Base-by-base conservation (phyloP, 352 stramenopile genomes). In the Phytophthora pisi region DNA sequence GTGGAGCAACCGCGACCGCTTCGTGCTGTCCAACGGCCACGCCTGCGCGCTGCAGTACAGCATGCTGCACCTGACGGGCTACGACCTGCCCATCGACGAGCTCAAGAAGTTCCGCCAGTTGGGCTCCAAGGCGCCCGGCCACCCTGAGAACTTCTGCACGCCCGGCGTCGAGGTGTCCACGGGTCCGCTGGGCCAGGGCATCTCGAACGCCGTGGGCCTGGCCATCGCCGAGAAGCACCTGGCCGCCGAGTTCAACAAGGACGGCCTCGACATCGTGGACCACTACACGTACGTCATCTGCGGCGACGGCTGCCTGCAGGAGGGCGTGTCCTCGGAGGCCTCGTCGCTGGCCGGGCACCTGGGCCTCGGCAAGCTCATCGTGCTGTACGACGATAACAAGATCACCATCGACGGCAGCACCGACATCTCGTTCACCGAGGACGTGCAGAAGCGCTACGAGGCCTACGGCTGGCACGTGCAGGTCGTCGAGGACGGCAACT, bases 341-440 rank as follows among this genome's bases (percentile, higher is more conserved):
- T 98, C 78, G 61, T 99, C 93, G 57, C 84, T 99, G 30, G 98
- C 97, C 10, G 98, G 98, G 28, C 98, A 99, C 77, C 85, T 99
- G 43, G 97, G 97, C 24, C 85, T 99, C 5, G 97, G 97, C 75
- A 99, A 99, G 80, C 86, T 99, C 56, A 99, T 99, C 77, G 97
- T 99, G 49, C 81, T 99, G 11, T 99, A 99, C 83, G 98, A 99
- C 74, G 97, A 99, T 84, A 99, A 99, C 82, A 88, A 98, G 68
- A 99, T 99, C 82, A 99, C 97, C 26, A 99, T 99, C 82, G 97
- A 99, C 79, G 97, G 97, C 68, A 70, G 87, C 74, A 99, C 97
- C 16, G 81, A 93, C 55, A 70, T 99, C 42, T 97, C 90, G 64
- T 99, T 99, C 83, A 99, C 98, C 3, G 98, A 99, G 73, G 96